phyloP scores from a whole-genome alignment of 495 filamentous ascomycete genomes.

The Neurospora sp. region DNA sequence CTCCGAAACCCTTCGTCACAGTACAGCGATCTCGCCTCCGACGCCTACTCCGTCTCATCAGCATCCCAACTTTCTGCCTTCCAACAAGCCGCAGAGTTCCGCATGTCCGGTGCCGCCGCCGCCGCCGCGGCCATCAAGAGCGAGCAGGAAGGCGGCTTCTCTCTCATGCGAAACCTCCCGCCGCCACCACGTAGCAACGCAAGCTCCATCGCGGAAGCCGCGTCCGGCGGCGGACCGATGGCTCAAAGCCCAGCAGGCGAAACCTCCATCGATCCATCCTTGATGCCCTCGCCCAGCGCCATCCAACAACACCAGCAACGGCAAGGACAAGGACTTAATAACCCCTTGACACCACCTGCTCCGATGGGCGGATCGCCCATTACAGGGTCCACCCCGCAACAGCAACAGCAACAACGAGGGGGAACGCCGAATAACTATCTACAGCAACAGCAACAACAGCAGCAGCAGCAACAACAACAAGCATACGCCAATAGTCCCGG shows the following conservation, averaged over 20 bases:
- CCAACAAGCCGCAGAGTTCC: conserved; percentile 15
- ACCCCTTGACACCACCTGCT: not conserved
- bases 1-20: conserved; percentile 2
- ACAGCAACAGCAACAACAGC: conserved; percentile 6
- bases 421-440: not conserved
- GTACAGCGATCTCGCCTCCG: conserved; percentile 4
- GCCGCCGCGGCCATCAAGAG: conserved; percentile 18
- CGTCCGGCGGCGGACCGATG: not conserved
- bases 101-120: conserved; percentile 8
- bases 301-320: conserved; percentile 15
- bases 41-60: conserved; percentile 16
- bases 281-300: conserved; percentile 31
- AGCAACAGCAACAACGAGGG: not conserved
- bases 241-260: not conserved
- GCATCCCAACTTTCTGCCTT: conserved; percentile 9
- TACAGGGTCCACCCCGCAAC: conserved; percentile 1
- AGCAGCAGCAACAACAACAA: conserved; percentile 6
- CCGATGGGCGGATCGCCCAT: conserved; percentile 7
- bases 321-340: not conserved
- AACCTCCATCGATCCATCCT: conserved; percentile 33
- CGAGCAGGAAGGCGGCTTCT: conserved; percentile 26
- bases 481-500: conserved; percentile 8
- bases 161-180: conserved; percentile 26
- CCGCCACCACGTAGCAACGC: conserved; percentile 22
- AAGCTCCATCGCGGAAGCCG: conserved; percentile 12